Base-by-base conservation (phyloP, 768 basidiomycete species). In the Hemileccinum impolitum region DNA sequence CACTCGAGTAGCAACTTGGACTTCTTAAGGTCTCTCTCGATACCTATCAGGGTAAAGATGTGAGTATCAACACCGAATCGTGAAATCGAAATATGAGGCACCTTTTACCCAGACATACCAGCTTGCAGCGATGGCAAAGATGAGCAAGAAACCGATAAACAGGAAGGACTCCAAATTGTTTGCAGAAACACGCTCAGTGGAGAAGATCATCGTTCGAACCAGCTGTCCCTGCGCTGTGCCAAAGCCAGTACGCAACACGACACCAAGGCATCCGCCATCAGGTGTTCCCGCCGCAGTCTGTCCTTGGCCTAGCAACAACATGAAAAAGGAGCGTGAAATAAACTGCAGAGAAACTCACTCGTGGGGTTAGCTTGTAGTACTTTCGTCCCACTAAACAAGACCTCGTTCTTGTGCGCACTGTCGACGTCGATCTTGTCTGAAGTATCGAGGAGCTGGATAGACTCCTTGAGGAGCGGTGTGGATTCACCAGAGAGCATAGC, bases 401-500 rank as follows among this genome's bases (percentile, higher is more conserved):
- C 84, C 14, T 80, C 82, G 58, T 90, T 91, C 71, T 90, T 91
- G 66, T 98, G 94, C 1, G 75, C 71, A 9, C 84, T 82, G 60
- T 97, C 93, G 25, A 92, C 85, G 59, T 96, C 92, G 35, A 98
- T 77, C 19, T 70, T 75, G 43, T 95, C 94, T 5, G 71, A 65
- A 0, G 75, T 72, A 6, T 94, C 89, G 10, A 92, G 75, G 0
- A 98, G 75, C 55, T 92, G 87, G 48, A 97, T 87, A 13, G 90
- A 93, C 62, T 99, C 96, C 63, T 99, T 99, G 40, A 99, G 75
- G 9, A 99, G 75, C 6, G 96, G 96, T 0, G 96, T 99, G 0
- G 94, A 96, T 72, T 99, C 96, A 43, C 96, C 96, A 1, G 94
- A 96, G 3, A 99, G 74, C 96, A 99, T 98, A 23, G 96, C 96